Conservation (phyloP, 805 yeast species). For the Schwanniomyces occidentalis region DNA sequence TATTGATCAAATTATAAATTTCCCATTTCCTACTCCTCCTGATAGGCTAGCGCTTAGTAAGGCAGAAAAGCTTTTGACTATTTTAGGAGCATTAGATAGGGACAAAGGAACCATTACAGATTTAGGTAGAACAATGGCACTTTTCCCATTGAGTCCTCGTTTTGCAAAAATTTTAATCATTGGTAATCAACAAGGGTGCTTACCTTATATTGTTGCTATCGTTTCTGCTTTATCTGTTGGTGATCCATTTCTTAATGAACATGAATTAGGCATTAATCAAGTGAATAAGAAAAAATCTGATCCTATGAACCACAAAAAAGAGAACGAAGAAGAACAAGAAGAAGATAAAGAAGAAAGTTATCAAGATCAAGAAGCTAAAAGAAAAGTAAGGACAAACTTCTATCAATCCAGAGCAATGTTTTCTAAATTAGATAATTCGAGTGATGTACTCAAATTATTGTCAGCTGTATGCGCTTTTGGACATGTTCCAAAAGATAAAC, state of each 20-base stretch:
- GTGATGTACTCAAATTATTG: constrained; percentile 74
- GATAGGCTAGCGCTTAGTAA: constrained; percentile 55
- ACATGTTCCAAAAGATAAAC: constrained; percentile 56
- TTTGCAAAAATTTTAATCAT: constrained; percentile 86
- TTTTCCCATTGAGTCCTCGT: constrained; percentile 91
- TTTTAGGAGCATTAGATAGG: constrained; percentile 74
- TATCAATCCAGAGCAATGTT: constrained; percentile 61
- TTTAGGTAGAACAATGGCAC: constrained; percentile 81
- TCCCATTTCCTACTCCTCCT: constrained; percentile 97
- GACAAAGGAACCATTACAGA: constrained; percentile 60
- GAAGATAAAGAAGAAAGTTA: constrained; percentile 36
- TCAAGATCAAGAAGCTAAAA: constrained; percentile 37
- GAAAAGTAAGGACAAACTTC: constrained; percentile 51
- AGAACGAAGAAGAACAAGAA: constrained; percentile 37
- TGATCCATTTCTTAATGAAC: constrained; percentile 79
- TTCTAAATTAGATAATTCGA: constrained; percentile 63
- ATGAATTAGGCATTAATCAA: constrained; percentile 61
- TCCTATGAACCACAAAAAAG: constrained; percentile 22
- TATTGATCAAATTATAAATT: constrained; percentile 82
- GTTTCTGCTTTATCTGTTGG: constrained; percentile 94
- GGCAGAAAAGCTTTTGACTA: constrained; percentile 67
- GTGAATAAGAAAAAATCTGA: constrained; percentile 12
- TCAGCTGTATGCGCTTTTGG: constrained; percentile 88
- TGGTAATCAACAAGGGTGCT: constrained; percentile 82
- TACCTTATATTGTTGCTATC: constrained; percentile 86